These are phyloP conservation scores for Huntiella moniliformis DNA, from an alignment of 2,329 filamentous ascomycete genomes.

Conservation along the genomic window DNA sequence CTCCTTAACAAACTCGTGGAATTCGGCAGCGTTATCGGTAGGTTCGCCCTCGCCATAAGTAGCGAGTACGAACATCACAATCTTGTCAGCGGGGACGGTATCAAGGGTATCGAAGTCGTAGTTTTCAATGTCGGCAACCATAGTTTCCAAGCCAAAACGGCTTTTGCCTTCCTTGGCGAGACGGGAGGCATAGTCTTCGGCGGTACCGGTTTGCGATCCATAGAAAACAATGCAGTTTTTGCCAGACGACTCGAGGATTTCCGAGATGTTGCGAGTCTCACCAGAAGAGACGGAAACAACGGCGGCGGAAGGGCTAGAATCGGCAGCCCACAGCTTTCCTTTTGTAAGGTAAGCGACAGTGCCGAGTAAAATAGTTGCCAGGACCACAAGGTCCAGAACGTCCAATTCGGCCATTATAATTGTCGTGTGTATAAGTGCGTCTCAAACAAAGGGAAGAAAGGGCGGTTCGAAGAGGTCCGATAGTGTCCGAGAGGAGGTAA, in stretches of 20 bases:
- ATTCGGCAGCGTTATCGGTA: slow-evolving; percentile 96
- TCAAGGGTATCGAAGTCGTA: slow-evolving; percentile 95
- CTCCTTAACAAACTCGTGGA: slow-evolving; percentile 83
- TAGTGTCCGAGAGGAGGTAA: background rate
- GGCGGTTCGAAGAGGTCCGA: background rate
- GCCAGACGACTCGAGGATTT: slow-evolving; percentile 86
- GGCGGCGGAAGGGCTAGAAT: slow-evolving; percentile 73
- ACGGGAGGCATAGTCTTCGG: slow-evolving; percentile 92
- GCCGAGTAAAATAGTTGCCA: slow-evolving; percentile 64
- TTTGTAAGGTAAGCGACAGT: slow-evolving; percentile 96
- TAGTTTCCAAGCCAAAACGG: slow-evolving; percentile 87
- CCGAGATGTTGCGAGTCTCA: slow-evolving; percentile 77
- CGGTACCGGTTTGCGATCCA: slow-evolving; percentile 93
- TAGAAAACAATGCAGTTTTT: slow-evolving; percentile 99
- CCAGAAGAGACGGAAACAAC: slow-evolving; percentile 53
- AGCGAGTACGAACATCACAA: slow-evolving; percentile 86
- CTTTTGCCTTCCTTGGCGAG: slow-evolving; percentile 95
- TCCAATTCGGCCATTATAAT: slow-evolving; percentile 81
- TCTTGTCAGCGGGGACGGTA: slow-evolving; percentile 68
- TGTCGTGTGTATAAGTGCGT: slow-evolving; percentile 1
- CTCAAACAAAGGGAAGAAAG: background rate
- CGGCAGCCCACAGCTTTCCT: slow-evolving; percentile 77
- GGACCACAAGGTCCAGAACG: slow-evolving; percentile 84
- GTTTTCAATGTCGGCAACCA: slow-evolving; percentile 95
- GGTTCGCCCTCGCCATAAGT: slow-evolving; percentile 98